Evolutionary conservation across 208 protist species (phyloP).

Genomic region (Leishmania aethiopica): DNA sequence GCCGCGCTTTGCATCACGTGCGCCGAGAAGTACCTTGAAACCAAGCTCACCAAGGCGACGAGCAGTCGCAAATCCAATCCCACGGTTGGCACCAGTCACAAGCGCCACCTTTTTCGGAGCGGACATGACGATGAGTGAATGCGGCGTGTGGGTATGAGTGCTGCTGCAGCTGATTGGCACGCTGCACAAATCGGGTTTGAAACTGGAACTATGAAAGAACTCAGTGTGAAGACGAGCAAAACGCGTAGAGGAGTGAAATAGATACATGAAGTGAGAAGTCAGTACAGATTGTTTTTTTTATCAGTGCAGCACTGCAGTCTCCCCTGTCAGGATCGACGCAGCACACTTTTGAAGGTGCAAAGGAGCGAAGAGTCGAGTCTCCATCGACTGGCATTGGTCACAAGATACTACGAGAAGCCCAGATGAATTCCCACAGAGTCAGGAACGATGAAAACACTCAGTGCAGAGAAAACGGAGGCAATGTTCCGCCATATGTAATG

Average conservation of each 20-base stretch:
- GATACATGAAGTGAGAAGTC: neutral
- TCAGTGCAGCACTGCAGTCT: neutral
- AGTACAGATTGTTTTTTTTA: neutral
- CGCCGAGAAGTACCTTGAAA: conserved; percentile 75
- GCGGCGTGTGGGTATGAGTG: neutral
- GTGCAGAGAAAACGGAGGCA: neutral
- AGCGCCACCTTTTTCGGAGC: conserved; percentile 46
- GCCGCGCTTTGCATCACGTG: conserved; percentile 52
- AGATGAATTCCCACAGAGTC: neutral
- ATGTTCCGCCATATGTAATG: neutral
- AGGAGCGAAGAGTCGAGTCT: neutral
- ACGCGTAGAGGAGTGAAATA: neutral
- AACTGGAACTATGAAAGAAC: neutral
- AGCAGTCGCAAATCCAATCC: conserved; percentile 83
- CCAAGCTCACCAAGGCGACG: conserved; percentile 61
- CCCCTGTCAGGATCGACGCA: neutral
- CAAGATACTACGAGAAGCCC: neutral
- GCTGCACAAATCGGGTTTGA: neutral
- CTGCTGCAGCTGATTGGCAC: neutral
- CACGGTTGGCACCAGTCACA: conserved; percentile 86
- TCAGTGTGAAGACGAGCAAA: neutral
- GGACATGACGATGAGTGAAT: conserved; percentile 24
- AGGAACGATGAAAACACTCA: neutral
- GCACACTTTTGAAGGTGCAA: neutral
- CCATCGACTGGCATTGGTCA: neutral